Evolutionary conservation across 1,284 basidiomycete genomes (phyloP).

Genomic region (Mycena citricolor): DNA sequence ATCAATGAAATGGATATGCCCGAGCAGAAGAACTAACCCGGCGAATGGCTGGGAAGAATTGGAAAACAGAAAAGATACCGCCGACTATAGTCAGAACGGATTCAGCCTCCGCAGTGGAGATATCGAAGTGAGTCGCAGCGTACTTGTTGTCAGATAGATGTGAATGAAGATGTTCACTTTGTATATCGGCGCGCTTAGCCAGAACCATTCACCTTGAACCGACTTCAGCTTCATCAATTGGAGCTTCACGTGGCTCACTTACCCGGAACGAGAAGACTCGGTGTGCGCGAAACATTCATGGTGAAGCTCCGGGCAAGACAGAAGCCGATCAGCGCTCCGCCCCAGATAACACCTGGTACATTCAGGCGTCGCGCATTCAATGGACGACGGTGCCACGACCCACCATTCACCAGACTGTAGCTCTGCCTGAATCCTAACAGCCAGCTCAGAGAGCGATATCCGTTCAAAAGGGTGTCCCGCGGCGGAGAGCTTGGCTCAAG

Average conservation of each 20-base stretch:
- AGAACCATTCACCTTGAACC: conserved; percentile 29
- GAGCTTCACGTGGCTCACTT: neutral
- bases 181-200: conserved; percentile 26
- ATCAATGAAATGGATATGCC: neutral
- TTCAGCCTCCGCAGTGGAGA: neutral
- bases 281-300: conserved; percentile 22
- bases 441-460: conserved; percentile 28
- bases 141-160: conserved; percentile 28
- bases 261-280: conserved; percentile 23
- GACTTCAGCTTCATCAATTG: neutral
- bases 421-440: conserved; percentile 30
- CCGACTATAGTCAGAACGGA: too few relatives aligned
- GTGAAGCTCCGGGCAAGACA: conserved; percentile 26
- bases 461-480: too few relatives aligned
- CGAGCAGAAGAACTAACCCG: conserved; percentile 20
- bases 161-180: conserved; percentile 28
- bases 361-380: too few relatives aligned
- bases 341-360: conserved; percentile 30
- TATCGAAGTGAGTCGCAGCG: conserved; percentile 2
- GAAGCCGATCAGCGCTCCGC: conserved; percentile 29
- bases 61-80: conserved; percentile 26
- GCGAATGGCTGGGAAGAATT: conserved; percentile 30
- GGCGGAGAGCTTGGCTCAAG: too few relatives aligned
- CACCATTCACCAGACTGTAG: conserved; percentile 27
- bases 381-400: too few relatives aligned